Evolutionary conservation across 768 basidiomycete species (phyloP), one percentile per base, ranked within the genome.

Genomic region (Leccinum barrowsii): DNA sequence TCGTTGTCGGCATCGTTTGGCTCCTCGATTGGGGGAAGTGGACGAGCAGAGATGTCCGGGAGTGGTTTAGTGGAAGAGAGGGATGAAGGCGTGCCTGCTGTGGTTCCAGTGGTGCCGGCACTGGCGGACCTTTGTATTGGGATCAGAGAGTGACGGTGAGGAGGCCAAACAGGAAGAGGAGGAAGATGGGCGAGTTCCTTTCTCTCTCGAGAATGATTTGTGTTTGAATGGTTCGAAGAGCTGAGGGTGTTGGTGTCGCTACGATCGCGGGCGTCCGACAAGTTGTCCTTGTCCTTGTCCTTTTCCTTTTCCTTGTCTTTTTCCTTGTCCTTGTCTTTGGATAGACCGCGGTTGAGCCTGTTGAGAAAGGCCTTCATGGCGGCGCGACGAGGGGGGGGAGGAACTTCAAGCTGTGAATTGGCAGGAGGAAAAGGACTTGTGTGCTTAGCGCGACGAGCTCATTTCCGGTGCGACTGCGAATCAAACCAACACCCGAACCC

Each of bases 341-440:
- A 74, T 64, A 77, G 81, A 58, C 77, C 81, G 56, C 83, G 82
- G 66, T 90, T 89, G 65, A 92, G 76, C 68, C 90, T 84, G 70
- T 82, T 82, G 73, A 92, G 83, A 65, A 92, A 87, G 47, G 91
- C 90, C 81, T 91, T 92, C 90, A 93, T 93, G 72, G 73, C 60
- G 51, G 48, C 56, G 55, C 55, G 54, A 37, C 30, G 17, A 52
- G 30, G 17, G 15, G 15, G 12, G 13, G 15, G 15, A 7, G 13
- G 13, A 4, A 32, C 32, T 32, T 32, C 11, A 42, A 42, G 47
- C 3, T 48, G 47, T 22, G 30, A 34, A 3, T 5, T 30, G 28
- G 42, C 50, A 47, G 50, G 35, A 49, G 51, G 26, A 22, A 19
- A 30, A 21, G 40, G 10, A 35, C 15, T 12, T 49, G 48, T 32